Evolutionary conservation across 2,329 filamentous ascomycete species (phyloP).

Genomic region (Colletotrichum gloeosporioides): DNA sequence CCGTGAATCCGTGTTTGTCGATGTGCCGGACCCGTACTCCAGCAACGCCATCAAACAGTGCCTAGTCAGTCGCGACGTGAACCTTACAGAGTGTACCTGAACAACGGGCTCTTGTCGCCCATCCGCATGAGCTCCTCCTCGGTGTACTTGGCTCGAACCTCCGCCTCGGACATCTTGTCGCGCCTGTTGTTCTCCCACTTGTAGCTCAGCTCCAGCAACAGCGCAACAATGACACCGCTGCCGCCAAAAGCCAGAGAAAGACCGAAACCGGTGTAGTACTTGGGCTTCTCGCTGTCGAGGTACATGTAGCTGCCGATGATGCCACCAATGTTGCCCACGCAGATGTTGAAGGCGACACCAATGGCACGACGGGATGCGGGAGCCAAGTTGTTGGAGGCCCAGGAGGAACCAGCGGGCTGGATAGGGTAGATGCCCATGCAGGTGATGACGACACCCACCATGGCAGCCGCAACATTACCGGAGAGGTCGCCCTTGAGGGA

Average conservation of each 20-base stretch:
- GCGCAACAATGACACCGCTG: conserved; percentile 30
- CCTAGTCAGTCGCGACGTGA: neutral
- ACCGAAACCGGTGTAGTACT: conserved; percentile 40
- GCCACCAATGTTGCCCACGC: conserved; percentile 44
- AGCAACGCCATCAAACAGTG: neutral
- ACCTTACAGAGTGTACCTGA: conserved; percentile 19
- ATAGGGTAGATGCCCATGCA: conserved; percentile 75
- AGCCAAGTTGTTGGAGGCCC: conserved; percentile 73
- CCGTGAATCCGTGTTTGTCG: neutral
- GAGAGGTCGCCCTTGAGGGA: conserved; percentile 56
- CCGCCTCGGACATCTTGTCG: conserved; percentile 27
- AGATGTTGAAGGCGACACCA: conserved; percentile 42
- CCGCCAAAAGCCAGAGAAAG: conserved; percentile 34
- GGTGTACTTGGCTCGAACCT: conserved; percentile 23
- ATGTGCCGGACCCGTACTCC: neutral
- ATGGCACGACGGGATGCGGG: conserved; percentile 39
- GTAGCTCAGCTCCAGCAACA: conserved; percentile 33
- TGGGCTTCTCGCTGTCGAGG: conserved; percentile 35
- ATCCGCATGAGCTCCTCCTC: conserved; percentile 22
- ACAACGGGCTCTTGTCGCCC: conserved; percentile 25
- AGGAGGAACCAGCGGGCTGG: conserved; percentile 67
- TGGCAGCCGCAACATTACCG: conserved; percentile 57
- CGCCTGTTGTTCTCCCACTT: conserved; percentile 31
- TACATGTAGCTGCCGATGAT: conserved; percentile 45
- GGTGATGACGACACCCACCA: conserved; percentile 71